These are phyloP conservation scores for Aspergillus cejpii DNA, from an alignment of 2,329 filamentous ascomycete species.

Conservation along the genomic window DNA sequence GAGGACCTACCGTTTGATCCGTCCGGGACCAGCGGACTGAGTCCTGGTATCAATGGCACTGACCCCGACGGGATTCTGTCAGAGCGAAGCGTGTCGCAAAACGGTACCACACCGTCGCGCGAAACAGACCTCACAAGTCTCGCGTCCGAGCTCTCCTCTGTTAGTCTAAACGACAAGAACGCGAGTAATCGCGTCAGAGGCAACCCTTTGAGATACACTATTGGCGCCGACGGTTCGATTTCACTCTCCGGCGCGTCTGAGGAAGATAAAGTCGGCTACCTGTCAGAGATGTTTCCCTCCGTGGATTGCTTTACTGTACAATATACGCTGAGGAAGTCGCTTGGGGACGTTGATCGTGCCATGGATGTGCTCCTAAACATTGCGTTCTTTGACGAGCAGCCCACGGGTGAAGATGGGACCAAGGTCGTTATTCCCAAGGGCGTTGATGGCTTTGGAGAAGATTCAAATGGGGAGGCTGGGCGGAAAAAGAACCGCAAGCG, in stretches of 20 bases:
- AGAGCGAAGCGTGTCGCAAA: constrained; percentile 26
- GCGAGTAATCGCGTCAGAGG: constrained; percentile 11
- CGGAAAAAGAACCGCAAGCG: constrained; percentile 42
- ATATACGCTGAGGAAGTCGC: constrained; percentile 60
- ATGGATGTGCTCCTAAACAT: constrained; percentile 77
- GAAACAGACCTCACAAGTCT: constrained; percentile 48
- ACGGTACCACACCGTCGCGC: constrained; percentile 36
- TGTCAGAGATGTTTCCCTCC: constrained; percentile 65
- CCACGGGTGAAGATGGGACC: constrained; percentile 45
- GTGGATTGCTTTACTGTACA: constrained; percentile 60
- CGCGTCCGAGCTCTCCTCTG: constrained; percentile 42
- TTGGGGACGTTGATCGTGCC: constrained; percentile 60
- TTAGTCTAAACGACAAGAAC: constrained; percentile 24
- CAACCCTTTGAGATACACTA: constrained; percentile 21
- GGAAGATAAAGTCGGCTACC: constrained; percentile 56
- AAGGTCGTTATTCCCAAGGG: constrained; percentile 54
- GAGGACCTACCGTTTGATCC: constrained; percentile 63
- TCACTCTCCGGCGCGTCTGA: constrained; percentile 30
- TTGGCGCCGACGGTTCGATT: constrained; percentile 25
- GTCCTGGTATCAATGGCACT: constrained; percentile 16
- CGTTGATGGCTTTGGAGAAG: constrained; percentile 71
- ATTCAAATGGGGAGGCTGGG: constrained; percentile 41
- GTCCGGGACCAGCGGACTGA: constrained; percentile 57
- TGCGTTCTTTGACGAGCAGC: constrained; percentile 65
- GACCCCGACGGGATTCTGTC: constrained; percentile 21